phyloP scores from a whole-genome alignment of 257 asterid species.

The Cordia subcordata region DNA sequence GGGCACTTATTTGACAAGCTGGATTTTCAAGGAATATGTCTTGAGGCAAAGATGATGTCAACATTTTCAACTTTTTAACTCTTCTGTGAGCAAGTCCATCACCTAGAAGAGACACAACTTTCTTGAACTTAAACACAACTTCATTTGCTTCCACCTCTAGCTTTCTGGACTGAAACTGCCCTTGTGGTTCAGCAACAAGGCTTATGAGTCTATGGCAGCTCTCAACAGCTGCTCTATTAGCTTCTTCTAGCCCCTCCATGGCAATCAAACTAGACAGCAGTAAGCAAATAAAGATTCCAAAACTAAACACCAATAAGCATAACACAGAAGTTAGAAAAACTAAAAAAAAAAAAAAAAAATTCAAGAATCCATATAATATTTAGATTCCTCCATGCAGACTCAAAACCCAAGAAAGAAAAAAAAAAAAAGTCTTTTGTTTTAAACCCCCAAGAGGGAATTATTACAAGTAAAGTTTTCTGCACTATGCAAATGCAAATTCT shows the following conservation, averaged over 20 bases:
- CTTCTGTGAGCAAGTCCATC: constrained; percentile 65
- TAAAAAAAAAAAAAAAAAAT: too few relatives aligned
- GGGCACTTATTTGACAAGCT: constrained; percentile 27
- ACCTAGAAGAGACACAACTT: constrained; percentile 58
- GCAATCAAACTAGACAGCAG: too few relatives aligned
- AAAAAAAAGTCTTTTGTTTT: too few relatives aligned
- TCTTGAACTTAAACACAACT: constrained; percentile 61
- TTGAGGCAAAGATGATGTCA: constrained; percentile 44
- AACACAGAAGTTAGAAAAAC: too few relatives aligned
- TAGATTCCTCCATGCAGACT: too few relatives aligned
- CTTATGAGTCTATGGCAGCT: constrained; percentile 72
- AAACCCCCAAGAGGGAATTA: too few relatives aligned
- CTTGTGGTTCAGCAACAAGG: constrained; percentile 50
- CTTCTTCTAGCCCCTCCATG: constrained; percentile 77
- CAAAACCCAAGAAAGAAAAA: too few relatives aligned
- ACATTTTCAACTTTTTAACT: constrained; percentile 48
- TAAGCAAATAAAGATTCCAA: too few relatives aligned
- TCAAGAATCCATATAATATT: too few relatives aligned
- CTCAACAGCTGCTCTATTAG: constrained; percentile 68
- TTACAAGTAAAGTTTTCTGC: too few relatives aligned
- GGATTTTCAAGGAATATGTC: constrained; percentile 54
- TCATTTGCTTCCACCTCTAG: constrained; percentile 57
- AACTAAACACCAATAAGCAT: too few relatives aligned
- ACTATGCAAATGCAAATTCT: too few relatives aligned
- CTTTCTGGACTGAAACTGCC: constrained; percentile 42